Evolutionary conservation across 2,329 filamentous ascomycete genomes (phyloP).

Genomic region (Bipolaris victoriae): DNA sequence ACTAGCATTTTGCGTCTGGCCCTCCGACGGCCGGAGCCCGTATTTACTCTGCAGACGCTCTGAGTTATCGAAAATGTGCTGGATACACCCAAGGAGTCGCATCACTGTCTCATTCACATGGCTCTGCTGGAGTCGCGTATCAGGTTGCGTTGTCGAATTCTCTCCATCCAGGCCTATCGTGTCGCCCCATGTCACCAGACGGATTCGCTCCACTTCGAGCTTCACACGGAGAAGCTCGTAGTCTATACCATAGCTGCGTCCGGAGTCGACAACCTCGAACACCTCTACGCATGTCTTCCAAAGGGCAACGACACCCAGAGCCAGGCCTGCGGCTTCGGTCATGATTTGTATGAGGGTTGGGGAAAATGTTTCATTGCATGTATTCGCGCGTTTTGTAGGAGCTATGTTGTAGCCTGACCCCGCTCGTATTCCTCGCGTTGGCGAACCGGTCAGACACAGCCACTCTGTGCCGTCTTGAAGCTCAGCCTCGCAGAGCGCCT

Average conservation of each 20-base stretch:
- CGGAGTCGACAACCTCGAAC: not conserved
- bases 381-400: not conserved
- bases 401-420: not conserved
- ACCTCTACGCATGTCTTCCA: not conserved
- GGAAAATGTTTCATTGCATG: not conserved
- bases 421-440: not conserved
- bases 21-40: not conserved
- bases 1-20: not conserved
- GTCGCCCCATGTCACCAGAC: not conserved
- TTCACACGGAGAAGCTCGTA: not conserved
- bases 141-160: not conserved
- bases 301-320: not conserved
- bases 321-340: not conserved
- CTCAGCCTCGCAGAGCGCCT: not conserved
- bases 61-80: not conserved
- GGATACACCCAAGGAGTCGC: not conserved
- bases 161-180: not conserved
- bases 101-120: constrained; percentile 1
- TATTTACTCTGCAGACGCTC: not conserved
- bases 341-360: not conserved
- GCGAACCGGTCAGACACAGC: not conserved
- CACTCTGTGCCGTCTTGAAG: not conserved
- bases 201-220: not conserved
- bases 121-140: not conserved
- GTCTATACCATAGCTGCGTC: not conserved